Conservation (phyloP, 176 grass and related monocot genomes). For the Dactylis glomerata region DNA sequence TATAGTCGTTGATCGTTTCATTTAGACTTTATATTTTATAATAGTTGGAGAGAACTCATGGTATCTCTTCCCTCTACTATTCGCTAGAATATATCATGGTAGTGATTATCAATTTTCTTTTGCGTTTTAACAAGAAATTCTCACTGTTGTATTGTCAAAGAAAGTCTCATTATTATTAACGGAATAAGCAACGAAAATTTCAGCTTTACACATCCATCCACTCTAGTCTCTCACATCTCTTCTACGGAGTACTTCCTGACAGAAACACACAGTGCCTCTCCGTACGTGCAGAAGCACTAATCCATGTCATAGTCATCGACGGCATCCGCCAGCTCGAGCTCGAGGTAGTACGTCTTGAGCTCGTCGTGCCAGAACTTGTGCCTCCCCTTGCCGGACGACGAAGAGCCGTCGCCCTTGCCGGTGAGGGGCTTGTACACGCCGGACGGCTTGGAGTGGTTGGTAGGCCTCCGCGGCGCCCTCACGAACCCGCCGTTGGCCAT, state of each 20-base stretch:
- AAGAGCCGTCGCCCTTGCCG: background rate
- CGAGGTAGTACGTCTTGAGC: constrained; percentile 25
- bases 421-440: background rate
- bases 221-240: background rate
- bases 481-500: constrained; percentile 32
- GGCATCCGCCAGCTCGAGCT: background rate
- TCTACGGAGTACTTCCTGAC: background rate
- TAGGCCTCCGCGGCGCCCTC: constrained; percentile 29
- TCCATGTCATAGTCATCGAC: background rate
- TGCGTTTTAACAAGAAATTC: background rate
- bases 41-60: too few relatives aligned
- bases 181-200: background rate
- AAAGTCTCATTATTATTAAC: background rate
- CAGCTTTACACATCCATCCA: background rate
- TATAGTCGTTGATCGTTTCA: too few relatives aligned
- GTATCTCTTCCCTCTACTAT: too few relatives aligned
- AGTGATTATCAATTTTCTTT: too few relatives aligned
- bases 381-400: background rate
- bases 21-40: too few relatives aligned
- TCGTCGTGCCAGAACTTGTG: constrained; percentile 12
- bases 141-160: background rate
- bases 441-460: constrained; percentile 39
- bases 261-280: background rate
- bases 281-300: too few relatives aligned
- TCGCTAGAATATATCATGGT: too few relatives aligned